A percentile compares a stretch with the other conserved stretches of the same genome.
Evolutionary conservation across 2,329 filamentous ascomycete species (phyloP).

Genomic region (Coleophoma crateriformis): DNA sequence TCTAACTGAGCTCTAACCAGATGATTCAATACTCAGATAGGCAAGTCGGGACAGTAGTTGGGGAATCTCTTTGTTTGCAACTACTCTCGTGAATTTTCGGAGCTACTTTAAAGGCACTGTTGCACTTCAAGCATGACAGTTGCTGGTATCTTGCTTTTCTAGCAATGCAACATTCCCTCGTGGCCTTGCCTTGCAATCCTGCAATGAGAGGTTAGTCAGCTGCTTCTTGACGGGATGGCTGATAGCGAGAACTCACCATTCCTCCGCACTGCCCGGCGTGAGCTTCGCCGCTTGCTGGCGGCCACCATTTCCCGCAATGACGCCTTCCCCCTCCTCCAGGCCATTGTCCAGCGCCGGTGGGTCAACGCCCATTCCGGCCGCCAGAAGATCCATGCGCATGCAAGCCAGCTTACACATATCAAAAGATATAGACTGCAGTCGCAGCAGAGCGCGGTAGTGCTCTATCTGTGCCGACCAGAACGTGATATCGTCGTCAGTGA

Average conservation of each 20-base stretch:
- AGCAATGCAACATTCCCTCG: conserved; percentile 10
- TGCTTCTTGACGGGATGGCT: too few species aligned
- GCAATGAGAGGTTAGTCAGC: too few species aligned
- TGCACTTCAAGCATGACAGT: too few species aligned
- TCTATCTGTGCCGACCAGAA: conserved; percentile 18
- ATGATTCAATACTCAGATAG: too few species aligned
- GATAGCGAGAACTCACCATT: conserved; percentile 3
- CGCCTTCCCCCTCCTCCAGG: background rate
- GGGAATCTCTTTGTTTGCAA: too few species aligned
- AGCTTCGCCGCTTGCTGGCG: background rate
- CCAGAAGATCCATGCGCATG: conserved; percentile 16
- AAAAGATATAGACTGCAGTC: conserved; percentile 9
- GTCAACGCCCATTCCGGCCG: conserved; percentile 15
- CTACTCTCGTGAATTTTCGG: too few species aligned
- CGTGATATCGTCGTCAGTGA: conserved; percentile 15
- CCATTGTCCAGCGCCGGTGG: conserved; percentile 1
- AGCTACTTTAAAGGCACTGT: too few species aligned
- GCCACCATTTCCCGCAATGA: background rate
- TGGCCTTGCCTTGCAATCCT: conserved; percentile 12
- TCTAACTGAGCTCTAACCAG: too few species aligned
- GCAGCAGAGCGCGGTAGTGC: conserved; percentile 15
- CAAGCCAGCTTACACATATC: conserved; percentile 18
- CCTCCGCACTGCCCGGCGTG: conserved; percentile 10
- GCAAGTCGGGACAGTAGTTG: too few species aligned
- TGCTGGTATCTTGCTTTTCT: too few species aligned